Conservation (phyloP, 2,329 filamentous ascomycete genomes). For the Orbilia javanica region DNA sequence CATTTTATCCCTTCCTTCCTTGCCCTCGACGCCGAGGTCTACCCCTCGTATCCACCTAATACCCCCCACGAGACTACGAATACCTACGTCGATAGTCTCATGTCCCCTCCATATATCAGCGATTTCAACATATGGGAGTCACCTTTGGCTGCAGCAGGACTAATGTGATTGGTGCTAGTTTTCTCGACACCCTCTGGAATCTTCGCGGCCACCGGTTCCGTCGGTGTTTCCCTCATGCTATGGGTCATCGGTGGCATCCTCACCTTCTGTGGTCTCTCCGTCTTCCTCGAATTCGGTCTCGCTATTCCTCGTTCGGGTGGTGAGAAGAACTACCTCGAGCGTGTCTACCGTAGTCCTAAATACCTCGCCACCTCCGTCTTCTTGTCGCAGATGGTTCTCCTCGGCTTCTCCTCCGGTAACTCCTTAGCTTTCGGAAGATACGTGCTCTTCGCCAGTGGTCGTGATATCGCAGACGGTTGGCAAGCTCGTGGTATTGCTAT, state of each 20-base stretch:
- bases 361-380: conserved; percentile 74
- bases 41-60: background rate
- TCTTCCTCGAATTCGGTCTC: conserved; percentile 75
- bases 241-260: conserved; percentile 72
- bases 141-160: background rate
- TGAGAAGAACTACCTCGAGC: conserved; percentile 76
- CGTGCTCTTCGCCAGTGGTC: conserved; percentile 71
- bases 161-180: conserved; percentile 62
- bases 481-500: conserved; percentile 71
- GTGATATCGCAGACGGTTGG: conserved; percentile 70
- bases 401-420: conserved; percentile 74
- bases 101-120: background rate
- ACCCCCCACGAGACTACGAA: background rate
- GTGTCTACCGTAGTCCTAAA: conserved; percentile 72
- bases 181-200: conserved; percentile 73
- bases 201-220: conserved; percentile 70
- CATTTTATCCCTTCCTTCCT: background rate
- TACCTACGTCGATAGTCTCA: conserved; percentile 2
- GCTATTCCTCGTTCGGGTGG: conserved; percentile 74
- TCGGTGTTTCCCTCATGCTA: conserved; percentile 70
- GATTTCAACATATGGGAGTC: background rate
- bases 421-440: conserved; percentile 73
- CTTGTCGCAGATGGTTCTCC: conserved; percentile 73
- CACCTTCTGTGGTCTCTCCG: conserved; percentile 72
- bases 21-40: too few relatives aligned